Percentiles rank a stretch among this genome's conserved stretches.
Evolutionary conservation across 2,329 filamentous ascomycete genomes (phyloP).

Genomic region (Amylocarpus encephaloides): DNA sequence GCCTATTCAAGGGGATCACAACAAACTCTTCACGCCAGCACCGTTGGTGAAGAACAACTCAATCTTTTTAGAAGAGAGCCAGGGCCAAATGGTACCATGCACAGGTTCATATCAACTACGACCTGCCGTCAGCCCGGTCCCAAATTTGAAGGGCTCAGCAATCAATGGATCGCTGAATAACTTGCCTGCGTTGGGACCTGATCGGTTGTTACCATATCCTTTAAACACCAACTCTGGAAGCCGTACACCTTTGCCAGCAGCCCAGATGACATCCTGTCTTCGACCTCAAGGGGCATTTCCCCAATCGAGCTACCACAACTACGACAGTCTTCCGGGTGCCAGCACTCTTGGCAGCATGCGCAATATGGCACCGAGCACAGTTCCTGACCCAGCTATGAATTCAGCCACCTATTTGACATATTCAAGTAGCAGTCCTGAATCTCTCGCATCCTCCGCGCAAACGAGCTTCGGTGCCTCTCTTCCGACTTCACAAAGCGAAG

Average conservation of each 20-base stretch:
- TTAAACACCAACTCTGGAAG: not conserved
- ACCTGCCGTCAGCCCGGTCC: slow-evolving; percentile 16
- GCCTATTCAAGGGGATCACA: slow-evolving; percentile 5
- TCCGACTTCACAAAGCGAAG: slow-evolving; percentile 9
- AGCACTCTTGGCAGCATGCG: slow-evolving; percentile 5
- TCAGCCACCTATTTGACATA: slow-evolving; percentile 17
- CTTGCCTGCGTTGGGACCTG: slow-evolving; percentile 8
- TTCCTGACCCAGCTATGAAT: slow-evolving; percentile 11
- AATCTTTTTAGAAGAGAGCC: slow-evolving; percentile 18
- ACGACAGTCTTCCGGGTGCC: slow-evolving; percentile 9
- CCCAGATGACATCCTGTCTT: slow-evolving; percentile 12
- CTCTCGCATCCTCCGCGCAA: slow-evolving; percentile 17
- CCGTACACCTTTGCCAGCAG: no score
- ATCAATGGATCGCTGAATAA: no score
- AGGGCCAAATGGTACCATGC: slow-evolving; percentile 16
- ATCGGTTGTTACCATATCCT: slow-evolving; percentile 26
- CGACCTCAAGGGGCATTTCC: not conserved
- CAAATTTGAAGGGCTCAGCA: slow-evolving; percentile 3
- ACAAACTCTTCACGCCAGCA: slow-evolving; percentile 17
- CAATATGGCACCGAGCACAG: slow-evolving; percentile 5
- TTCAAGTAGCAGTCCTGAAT: slow-evolving; percentile 25
- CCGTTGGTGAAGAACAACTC: slow-evolving; percentile 14
- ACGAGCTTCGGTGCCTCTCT: slow-evolving; percentile 15
- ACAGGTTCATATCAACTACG: slow-evolving; percentile 17
- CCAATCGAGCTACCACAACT: slow-evolving; percentile 10